Conservation (phyloP, 2,329 filamentous ascomycete species). For the Venturia carpophila region DNA sequence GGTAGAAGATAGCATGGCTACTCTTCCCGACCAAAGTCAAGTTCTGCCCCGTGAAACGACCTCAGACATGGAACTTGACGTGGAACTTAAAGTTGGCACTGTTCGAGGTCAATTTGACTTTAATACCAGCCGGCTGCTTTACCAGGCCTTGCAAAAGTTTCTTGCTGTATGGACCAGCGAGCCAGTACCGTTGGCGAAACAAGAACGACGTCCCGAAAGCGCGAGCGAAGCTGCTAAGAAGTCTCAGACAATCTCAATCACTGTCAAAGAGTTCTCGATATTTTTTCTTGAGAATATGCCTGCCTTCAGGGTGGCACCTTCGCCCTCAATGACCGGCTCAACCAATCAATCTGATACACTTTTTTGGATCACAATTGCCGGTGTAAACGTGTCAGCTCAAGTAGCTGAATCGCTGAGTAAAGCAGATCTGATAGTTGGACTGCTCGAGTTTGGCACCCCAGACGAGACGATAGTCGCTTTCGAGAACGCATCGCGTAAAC, state of each 20-base stretch:
- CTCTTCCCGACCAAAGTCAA: constrained; percentile 8
- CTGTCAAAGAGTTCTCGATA: constrained; percentile 5
- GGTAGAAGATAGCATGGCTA: neutral
- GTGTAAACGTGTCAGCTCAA: constrained; percentile 24
- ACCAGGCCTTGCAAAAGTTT: constrained; percentile 23
- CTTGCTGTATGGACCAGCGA: neutral
- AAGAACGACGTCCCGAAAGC: neutral
- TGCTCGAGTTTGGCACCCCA: constrained; percentile 41
- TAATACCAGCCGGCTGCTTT: constrained; percentile 30
- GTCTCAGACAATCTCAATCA: constrained; percentile 5
- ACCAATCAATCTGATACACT: constrained; percentile 19
- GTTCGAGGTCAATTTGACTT: constrained; percentile 30
- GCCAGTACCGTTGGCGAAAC: constrained; percentile 1
- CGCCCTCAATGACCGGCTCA: neutral
- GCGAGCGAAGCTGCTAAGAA: neutral
- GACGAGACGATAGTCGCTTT: constrained; percentile 47
- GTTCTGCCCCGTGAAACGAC: neutral
- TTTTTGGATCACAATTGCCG: neutral
- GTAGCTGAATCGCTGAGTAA: constrained; percentile 15
- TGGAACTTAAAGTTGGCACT: constrained; percentile 28
- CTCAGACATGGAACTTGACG: constrained; percentile 21
- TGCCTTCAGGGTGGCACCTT: neutral
- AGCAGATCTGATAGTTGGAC: constrained; percentile 27
- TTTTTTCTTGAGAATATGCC: constrained; percentile 13
- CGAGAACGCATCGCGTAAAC: constrained; percentile 39